Conservation (phyloP, 768 basidiomycete genomes). For the Suillus alpinus region DNA sequence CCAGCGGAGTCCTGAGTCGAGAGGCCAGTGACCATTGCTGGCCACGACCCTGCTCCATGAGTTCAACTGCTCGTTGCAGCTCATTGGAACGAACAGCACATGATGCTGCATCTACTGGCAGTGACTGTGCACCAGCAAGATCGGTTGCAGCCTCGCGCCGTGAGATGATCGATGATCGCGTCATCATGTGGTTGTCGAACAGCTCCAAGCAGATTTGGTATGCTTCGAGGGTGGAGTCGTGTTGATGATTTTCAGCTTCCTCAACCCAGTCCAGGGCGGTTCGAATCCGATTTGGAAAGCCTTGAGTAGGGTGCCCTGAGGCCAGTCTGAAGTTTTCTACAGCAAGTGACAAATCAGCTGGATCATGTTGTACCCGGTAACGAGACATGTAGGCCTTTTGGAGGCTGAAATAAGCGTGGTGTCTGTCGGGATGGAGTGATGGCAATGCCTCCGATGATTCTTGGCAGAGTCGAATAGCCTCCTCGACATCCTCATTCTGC, state of each 20-base stretch:
- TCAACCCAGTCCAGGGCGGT: neutral
- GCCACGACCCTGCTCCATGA: conserved; percentile 27
- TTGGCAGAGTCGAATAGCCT: conserved; percentile 12
- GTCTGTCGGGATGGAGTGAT: too few relatives aligned
- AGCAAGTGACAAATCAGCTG: too few relatives aligned
- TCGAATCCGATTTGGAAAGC: too few relatives aligned
- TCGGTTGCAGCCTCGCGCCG: neutral
- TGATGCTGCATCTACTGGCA: conserved; percentile 4
- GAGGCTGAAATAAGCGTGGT: too few relatives aligned
- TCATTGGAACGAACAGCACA: conserved; percentile 12
- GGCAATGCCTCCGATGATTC: neutral
- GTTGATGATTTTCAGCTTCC: neutral
- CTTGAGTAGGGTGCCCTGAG: too few relatives aligned
- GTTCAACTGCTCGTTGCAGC: conserved; percentile 19
- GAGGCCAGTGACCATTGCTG: conserved; percentile 26
- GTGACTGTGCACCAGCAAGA: neutral
- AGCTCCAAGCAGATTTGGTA: neutral
- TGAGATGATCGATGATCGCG: neutral
- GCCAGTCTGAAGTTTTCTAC: too few relatives aligned
- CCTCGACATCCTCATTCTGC: conserved; percentile 19
- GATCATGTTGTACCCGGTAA: conserved; percentile 16
- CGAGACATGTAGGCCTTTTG: conserved; percentile 21
- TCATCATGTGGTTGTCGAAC: neutral
- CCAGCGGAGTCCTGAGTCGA: conserved; percentile 22
- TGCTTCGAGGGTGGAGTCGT: neutral